These are phyloP conservation scores for Quercus berberidifolia DNA, from an alignment of 306 rosid species.

Conservation along the genomic window DNA sequence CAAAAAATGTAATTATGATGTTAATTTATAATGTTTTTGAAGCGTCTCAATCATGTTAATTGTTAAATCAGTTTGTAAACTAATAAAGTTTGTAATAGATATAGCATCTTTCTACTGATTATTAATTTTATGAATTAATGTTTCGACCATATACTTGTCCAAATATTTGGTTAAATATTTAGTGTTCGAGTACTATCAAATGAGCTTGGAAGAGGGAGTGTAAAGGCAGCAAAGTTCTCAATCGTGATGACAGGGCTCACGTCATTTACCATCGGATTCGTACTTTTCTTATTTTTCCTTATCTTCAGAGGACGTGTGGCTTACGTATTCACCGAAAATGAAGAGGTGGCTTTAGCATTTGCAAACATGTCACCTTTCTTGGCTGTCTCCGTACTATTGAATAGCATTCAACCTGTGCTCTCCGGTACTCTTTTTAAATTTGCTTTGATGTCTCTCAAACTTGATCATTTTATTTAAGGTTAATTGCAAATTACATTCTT, in stretches of 20 bases:
- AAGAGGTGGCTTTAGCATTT: conserved; percentile 40
- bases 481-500: too few relatives aligned
- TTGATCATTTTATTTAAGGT: too few relatives aligned
- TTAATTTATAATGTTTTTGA: too few relatives aligned
- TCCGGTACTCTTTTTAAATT: conserved; percentile 28
- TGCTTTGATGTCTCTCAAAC: background rate
- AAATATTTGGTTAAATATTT: background rate
- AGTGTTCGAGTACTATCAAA: conserved; percentile 58
- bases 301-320: conserved; percentile 36
- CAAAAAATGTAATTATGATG: too few relatives aligned
- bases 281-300: conserved; percentile 36
- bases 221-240: conserved; percentile 48
- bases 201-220: conserved; percentile 58
- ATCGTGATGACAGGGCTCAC: conserved; percentile 27
- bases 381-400: conserved; percentile 46
- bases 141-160: too few relatives aligned
- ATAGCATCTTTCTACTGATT: too few relatives aligned
- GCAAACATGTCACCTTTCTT: conserved; percentile 47
- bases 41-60: too few relatives aligned
- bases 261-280: conserved; percentile 37
- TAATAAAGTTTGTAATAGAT: too few relatives aligned
- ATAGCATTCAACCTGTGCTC: conserved; percentile 59
- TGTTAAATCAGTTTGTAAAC: too few relatives aligned
- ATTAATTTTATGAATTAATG: too few relatives aligned
- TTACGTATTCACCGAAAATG: conserved; percentile 42